Percentiles rank a stretch among this genome's conserved stretches.
phyloP scores from a whole-genome alignment of 2,329 filamentous ascomycete genomes.

The Trematosphaeria pertusa region DNA sequence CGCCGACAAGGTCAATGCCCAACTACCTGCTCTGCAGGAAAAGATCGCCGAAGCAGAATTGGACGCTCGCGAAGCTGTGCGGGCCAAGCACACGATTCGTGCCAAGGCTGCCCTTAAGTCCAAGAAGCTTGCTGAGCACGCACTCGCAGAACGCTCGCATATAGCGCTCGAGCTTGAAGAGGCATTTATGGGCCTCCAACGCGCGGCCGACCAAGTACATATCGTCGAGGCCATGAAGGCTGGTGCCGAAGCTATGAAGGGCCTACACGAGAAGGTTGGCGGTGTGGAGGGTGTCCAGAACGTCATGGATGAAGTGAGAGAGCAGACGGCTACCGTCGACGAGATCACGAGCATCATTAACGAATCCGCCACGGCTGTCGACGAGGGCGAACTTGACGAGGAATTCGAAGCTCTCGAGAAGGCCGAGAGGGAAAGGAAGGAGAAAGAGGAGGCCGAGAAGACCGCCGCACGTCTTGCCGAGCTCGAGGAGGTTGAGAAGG shows the following conservation, averaged over 20 bases:
- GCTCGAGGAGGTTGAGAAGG: conserved; percentile 44
- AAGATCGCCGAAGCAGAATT: conserved; percentile 58
- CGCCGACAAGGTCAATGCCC: conserved; percentile 69
- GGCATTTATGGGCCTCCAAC: conserved; percentile 81
- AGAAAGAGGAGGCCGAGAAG: conserved; percentile 66
- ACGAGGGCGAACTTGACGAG: conserved; percentile 85
- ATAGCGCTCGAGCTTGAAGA: conserved; percentile 83
- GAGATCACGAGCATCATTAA: conserved; percentile 81
- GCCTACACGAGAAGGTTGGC: conserved; percentile 78
- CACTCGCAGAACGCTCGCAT: conserved; percentile 73
- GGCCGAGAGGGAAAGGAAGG: conserved; percentile 76
- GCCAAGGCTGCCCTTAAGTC: conserved; percentile 81
- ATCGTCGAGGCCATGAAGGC: conserved; percentile 83
- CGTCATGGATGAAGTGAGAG: conserved; percentile 75
- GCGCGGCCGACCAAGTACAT: conserved; percentile 83
- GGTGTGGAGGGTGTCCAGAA: conserved; percentile 77
- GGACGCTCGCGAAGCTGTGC: conserved; percentile 73
- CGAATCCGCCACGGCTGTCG: conserved; percentile 63
- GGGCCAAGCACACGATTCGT: conserved; percentile 73
- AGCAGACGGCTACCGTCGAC: conserved; percentile 76
- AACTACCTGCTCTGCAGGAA: conserved; percentile 69
- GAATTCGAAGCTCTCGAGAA: conserved; percentile 80
- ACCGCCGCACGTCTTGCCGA: conserved; percentile 57
- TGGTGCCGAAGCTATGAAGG: conserved; percentile 73
- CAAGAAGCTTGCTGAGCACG: conserved; percentile 81